Evolutionary conservation across 805 yeast species (phyloP).

Genomic region (Ogataea trehaloabstinens): DNA sequence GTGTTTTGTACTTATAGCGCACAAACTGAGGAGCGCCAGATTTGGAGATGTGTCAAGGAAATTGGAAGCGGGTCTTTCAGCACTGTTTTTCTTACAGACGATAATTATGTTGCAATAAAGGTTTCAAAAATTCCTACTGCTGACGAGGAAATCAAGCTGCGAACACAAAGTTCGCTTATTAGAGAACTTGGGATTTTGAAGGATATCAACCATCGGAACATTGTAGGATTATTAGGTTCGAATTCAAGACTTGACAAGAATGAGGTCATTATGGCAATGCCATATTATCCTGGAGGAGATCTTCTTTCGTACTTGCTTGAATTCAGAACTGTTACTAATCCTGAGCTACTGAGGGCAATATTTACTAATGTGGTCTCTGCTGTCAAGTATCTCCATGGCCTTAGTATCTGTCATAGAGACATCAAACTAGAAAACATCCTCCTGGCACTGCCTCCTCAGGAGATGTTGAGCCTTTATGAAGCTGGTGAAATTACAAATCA

Average conservation of each 20-base stretch:
- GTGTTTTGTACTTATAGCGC: conserved; percentile 13
- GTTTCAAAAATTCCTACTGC: conserved; percentile 42
- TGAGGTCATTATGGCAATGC: conserved; percentile 54
- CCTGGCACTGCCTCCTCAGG: conserved; percentile 36
- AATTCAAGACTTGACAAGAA: conserved; percentile 30
- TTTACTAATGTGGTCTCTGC: conserved; percentile 72
- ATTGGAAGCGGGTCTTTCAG: conserved; percentile 73
- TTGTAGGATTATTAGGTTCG: conserved; percentile 60
- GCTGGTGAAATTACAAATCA: neutral
- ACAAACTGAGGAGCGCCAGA: conserved; percentile 15
- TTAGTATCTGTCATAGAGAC: conserved; percentile 82
- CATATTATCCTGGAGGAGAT: conserved; percentile 85
- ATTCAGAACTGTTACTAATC: conserved; percentile 41
- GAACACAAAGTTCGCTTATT: conserved; percentile 60
- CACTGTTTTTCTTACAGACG: conserved; percentile 50
- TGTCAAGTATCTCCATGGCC: conserved; percentile 65
- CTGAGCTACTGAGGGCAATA: conserved; percentile 54
- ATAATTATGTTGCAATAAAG: conserved; percentile 65
- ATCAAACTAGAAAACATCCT: conserved; percentile 84
- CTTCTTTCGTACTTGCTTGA: conserved; percentile 60
- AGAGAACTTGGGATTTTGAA: conserved; percentile 72
- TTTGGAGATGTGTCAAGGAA: conserved; percentile 38
- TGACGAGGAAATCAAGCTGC: conserved; percentile 38
- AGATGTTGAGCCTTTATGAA: conserved; percentile 21
- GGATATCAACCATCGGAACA: conserved; percentile 62